Evolutionary conservation across 768 basidiomycete species (phyloP).

Genomic region (Lentinula edodes): DNA sequence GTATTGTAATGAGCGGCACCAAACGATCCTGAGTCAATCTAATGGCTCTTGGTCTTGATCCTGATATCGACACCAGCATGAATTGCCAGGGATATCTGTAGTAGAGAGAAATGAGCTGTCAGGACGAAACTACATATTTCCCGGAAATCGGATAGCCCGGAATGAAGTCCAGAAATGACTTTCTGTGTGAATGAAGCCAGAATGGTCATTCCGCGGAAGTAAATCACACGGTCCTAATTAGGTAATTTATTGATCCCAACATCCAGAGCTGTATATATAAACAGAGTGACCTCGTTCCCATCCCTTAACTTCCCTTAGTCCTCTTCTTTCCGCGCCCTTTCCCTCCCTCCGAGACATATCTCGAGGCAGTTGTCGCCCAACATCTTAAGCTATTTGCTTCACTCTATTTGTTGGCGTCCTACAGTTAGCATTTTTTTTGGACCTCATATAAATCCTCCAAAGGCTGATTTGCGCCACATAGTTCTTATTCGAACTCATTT

Average conservation of each 20-base stretch:
- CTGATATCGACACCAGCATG: neutral
- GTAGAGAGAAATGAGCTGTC: neutral
- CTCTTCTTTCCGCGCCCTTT: conserved; percentile 19
- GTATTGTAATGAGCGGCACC: neutral
- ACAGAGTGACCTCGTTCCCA: conserved; percentile 16
- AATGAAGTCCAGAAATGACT: neutral
- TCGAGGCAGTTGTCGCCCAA: conserved; percentile 18
- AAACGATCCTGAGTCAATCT: neutral
- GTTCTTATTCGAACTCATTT: conserved; percentile 19
- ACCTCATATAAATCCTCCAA: conserved; percentile 18
- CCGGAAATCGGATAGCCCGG: neutral
- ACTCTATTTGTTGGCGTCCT: conserved; percentile 18
- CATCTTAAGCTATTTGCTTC: conserved; percentile 11
- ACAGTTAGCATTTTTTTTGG: conserved; percentile 22
- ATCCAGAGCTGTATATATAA: neutral
- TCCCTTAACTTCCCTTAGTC: conserved; percentile 15
- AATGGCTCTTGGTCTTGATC: neutral
- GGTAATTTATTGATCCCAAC: neutral
- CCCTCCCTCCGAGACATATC: conserved; percentile 35
- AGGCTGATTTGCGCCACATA: conserved; percentile 11
- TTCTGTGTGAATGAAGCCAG: neutral
- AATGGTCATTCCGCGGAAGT: neutral
- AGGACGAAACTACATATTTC: neutral
- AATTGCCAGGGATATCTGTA: neutral
- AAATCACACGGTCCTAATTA: neutral